A percentile compares a stretch with the other conserved stretches of the same genome.
Evolutionary conservation across 768 basidiomycete genomes (phyloP).

Genomic region (Tylopilus subfusipes): DNA sequence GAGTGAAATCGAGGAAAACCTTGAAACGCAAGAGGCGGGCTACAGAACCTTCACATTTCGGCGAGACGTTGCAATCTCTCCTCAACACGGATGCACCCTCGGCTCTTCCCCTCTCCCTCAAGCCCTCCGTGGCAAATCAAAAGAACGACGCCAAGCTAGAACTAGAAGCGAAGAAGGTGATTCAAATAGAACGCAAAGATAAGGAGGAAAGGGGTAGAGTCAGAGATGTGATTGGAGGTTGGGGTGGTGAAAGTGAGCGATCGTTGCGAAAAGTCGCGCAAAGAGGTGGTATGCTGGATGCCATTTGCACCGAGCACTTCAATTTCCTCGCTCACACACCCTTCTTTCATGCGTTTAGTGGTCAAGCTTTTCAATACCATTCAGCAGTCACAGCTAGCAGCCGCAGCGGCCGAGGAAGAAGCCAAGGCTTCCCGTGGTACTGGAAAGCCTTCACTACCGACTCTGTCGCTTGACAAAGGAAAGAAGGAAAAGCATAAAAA

Average conservation of each 20-base stretch:
- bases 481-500: conserved; percentile 54
- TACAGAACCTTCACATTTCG: conserved; percentile 70
- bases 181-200: conserved; percentile 69
- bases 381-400: conserved; percentile 70
- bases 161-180: conserved; percentile 62
- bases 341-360: conserved; percentile 37
- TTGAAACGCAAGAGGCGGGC: conserved; percentile 81
- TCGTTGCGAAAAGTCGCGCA: conserved; percentile 81
- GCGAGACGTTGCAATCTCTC: conserved; percentile 67
- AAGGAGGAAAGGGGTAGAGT: conserved; percentile 68
- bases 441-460: conserved; percentile 70
- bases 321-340: not conserved
- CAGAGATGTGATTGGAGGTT: conserved; percentile 76
- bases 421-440: conserved; percentile 61
- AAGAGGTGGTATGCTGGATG: conserved; percentile 59
- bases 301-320: not conserved
- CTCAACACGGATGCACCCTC: conserved; percentile 71
- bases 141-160: conserved; percentile 77
- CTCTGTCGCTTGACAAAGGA: conserved; percentile 53
- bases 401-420: conserved; percentile 50
- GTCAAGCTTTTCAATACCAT: conserved; percentile 87
- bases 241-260: conserved; percentile 82
- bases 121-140: conserved; percentile 65
- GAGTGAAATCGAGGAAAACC: conserved; percentile 72
- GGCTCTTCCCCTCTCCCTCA: conserved; percentile 69